phyloP scores from a whole-genome alignment of 2,329 filamentous ascomycete genomes.

The Sclerotinia minor region DNA sequence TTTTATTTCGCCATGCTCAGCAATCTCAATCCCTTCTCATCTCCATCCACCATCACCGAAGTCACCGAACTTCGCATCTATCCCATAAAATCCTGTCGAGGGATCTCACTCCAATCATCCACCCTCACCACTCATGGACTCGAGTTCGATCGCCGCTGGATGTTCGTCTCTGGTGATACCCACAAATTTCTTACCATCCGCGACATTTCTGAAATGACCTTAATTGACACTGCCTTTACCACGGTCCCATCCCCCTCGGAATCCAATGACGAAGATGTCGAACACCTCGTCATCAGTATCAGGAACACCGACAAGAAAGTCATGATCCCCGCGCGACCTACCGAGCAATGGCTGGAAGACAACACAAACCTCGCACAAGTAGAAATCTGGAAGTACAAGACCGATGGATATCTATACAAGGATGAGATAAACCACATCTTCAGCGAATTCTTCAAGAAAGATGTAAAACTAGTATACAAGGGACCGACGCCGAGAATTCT shows the following conservation, averaged over 20 bases:
- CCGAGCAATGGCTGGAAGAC: constrained; percentile 51
- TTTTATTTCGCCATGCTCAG: constrained; percentile 3
- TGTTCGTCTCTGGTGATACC: constrained; percentile 57
- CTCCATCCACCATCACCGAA: constrained; percentile 26
- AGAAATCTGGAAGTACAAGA: constrained; percentile 59
- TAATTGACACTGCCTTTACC: constrained; percentile 46
- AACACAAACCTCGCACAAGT: constrained; percentile 53
- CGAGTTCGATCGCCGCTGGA: constrained; percentile 64
- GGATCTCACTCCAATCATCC: constrained; percentile 54
- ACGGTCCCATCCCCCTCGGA: constrained; percentile 9
- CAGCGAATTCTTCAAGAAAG: constrained; percentile 54
- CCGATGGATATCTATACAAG: constrained; percentile 57
- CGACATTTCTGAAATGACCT: constrained; percentile 60
- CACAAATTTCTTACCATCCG: constrained; percentile 63
- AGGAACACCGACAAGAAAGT: constrained; percentile 45
- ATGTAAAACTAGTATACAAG: constrained; percentile 61
- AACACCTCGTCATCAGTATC: constrained; percentile 52
- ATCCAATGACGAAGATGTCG: constrained; percentile 40
- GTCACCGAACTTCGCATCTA: constrained; percentile 53
- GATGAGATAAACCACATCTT: constrained; percentile 54
- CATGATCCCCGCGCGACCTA: constrained; percentile 56
- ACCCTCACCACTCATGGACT: constrained; percentile 57
- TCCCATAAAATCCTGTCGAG: constrained; percentile 67
- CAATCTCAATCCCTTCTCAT: constrained; percentile 29
- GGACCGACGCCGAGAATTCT: constrained; percentile 57